A percentile compares a stretch with the other conserved stretches of the same genome.
These are phyloP conservation scores for Elsinoe australis DNA, from an alignment of 2,329 filamentous ascomycete species.

Conservation along the genomic window DNA sequence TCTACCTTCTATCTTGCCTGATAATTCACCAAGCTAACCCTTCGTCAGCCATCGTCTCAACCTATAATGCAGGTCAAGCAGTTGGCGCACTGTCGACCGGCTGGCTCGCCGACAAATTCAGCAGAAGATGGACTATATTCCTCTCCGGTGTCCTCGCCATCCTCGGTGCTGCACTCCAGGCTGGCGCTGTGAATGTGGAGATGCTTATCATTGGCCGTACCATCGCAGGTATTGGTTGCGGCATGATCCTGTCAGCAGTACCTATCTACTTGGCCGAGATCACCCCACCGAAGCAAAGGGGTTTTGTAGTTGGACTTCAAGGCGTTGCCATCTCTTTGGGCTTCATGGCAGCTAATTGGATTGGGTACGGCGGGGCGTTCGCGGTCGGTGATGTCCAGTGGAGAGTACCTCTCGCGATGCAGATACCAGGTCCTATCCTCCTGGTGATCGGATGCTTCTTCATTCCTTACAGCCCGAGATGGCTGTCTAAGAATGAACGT, in stretches of 20 bases:
- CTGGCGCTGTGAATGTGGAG: conserved; percentile 19
- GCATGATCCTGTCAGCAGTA: conserved; percentile 26
- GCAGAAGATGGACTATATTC: conserved; percentile 29
- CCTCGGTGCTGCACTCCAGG: conserved; percentile 24
- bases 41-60: conserved; percentile 27
- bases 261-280: conserved; percentile 30
- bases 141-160: conserved; percentile 19
- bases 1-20: not conserved
- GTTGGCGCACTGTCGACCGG: conserved; percentile 29
- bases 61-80: conserved; percentile 31
- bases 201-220: conserved; percentile 26
- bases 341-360: conserved; percentile 36
- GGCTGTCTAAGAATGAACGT: conserved; percentile 27
- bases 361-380: conserved; percentile 35
- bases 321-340: conserved; percentile 31
- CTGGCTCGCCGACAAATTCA: conserved; percentile 31
- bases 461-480: conserved; percentile 33
- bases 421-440: conserved; percentile 36
- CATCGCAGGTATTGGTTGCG: conserved; percentile 25
- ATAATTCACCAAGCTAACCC: not conserved
- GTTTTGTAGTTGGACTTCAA: conserved; percentile 29
- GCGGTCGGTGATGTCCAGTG: conserved; percentile 42
- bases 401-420: conserved; percentile 52
- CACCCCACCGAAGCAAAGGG: conserved; percentile 27
- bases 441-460: conserved; percentile 32